Evolutionary conservation across 78 protist species (phyloP), one percentile per base, ranked within the genome.

Genomic region (Tieghemostelium lacteum): DNA sequence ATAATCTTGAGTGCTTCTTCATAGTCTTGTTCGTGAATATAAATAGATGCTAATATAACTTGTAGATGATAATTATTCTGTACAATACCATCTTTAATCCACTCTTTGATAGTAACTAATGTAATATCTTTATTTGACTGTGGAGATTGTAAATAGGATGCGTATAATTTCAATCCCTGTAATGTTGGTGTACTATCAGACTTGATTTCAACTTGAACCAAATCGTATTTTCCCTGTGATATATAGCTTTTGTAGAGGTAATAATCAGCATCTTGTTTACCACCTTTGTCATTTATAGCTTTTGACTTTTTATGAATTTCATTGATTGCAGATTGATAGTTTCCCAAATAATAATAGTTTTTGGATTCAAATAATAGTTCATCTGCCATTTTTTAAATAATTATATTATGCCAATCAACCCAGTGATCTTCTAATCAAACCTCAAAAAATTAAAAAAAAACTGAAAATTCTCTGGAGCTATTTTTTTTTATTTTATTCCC

Each of bases 241-340:
- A 74, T 65, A 16, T 62, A 62, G 31, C 83, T 64, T 58, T 75
- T 69, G 54, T 87, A 87, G 28, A 87, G 22, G 26, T 42, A 74
- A 34, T 36, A 73, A 19, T 87, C 93, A 16, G 77, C 67, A 26
- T 76, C 86, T 29, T 17, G n/a, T 45, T 75, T 76, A 1, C 28
- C 29, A 31, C 45, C 54, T 45, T 70, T 62, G 24, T 80, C 74
- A 37, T 29, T 2, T 37, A 87, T 37, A 64, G 40, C 70, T 66
- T 62, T 76, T 12, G 73, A 42, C 49, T 71, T 76, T 54, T 75
- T 75, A 26, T 75, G 66, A 24, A 87, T 78, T 28, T 87, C 93
- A 65, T 87, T 87, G 73, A 87, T 74, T 17, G 80, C 71, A 8
- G 63, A 67, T 49, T 87, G 93, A 37, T 87, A 87, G 24, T 87